phyloP scores from a whole-genome alignment of 2,329 filamentous ascomycete genomes.

The Scedosporium dehoogii region DNA sequence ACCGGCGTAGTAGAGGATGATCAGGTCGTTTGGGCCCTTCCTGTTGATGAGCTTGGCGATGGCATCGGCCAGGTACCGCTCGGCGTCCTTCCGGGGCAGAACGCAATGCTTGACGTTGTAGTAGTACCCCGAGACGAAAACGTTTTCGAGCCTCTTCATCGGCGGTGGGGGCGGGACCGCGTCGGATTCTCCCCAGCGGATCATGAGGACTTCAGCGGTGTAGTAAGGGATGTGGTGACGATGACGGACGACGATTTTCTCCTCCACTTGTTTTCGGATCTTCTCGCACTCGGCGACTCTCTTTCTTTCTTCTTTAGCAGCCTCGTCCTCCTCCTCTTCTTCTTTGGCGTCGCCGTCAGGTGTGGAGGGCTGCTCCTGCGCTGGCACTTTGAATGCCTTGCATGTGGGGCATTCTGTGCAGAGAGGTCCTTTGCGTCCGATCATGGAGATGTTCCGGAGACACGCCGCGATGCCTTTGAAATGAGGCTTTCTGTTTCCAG shows the following conservation, averaged over 20 bases:
- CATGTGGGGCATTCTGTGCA: background rate
- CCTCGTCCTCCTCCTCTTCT: background rate
- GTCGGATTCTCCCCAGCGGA: background rate
- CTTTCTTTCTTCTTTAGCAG: background rate
- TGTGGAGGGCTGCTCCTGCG: background rate
- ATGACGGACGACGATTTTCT: background rate
- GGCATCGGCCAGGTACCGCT: background rate
- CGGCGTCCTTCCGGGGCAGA: background rate
- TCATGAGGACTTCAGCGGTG: background rate
- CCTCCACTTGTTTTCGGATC: background rate
- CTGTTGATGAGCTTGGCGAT: background rate
- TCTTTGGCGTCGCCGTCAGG: background rate
- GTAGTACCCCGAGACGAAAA: background rate
- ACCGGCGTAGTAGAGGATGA: slow-evolving; percentile 3
- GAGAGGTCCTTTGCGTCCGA: background rate
- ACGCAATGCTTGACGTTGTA: background rate
- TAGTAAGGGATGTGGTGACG: background rate
- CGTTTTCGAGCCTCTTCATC: background rate
- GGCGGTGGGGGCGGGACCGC: background rate
- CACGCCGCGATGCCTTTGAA: background rate
- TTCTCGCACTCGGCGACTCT: background rate
- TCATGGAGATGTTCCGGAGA: background rate
- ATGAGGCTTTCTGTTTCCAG: background rate
- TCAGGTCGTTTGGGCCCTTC: background rate
- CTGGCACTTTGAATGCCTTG: background rate